Conservation (phyloP, 1,284 basidiomycete species). For the Sanguinoderma infundibulare region DNA sequence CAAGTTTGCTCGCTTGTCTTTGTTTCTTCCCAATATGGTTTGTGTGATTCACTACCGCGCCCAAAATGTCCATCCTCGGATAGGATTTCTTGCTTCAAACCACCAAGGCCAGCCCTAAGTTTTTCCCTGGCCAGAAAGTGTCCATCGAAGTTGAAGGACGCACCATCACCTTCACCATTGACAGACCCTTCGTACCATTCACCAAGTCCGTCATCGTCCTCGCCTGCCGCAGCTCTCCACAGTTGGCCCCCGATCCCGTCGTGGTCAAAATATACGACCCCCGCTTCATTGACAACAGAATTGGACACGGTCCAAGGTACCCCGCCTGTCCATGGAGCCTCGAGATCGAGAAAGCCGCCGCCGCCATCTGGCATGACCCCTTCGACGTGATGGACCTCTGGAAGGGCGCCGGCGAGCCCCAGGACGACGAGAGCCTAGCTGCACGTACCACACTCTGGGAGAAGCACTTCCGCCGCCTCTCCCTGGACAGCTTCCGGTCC, state of each 20-base stretch:
- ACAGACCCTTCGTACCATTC: conserved; percentile 24
- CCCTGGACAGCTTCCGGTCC: too few relatives aligned
- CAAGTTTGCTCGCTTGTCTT: too few relatives aligned
- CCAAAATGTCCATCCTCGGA: too few relatives aligned
- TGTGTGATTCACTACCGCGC: too few relatives aligned
- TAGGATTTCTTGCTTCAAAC: background rate
- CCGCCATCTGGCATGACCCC: background rate
- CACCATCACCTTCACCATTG: conserved; percentile 11
- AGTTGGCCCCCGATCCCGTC: conserved; percentile 1
- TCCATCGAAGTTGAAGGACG: background rate
- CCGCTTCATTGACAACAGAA: conserved; percentile 8
- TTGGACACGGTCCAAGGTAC: background rate
- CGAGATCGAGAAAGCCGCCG: background rate
- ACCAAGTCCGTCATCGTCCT: conserved; percentile 14
- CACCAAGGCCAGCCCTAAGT: conserved; percentile 1
- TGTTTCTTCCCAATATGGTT: too few relatives aligned
- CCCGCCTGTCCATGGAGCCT: conserved; percentile 6
- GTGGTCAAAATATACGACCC: conserved; percentile 17
- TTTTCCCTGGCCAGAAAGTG: conserved; percentile 8
- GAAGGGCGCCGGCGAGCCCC: conserved; percentile 1
- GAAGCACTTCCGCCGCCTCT: too few relatives aligned
- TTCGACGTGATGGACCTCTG: background rate
- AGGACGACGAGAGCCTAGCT: background rate
- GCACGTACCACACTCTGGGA: too few relatives aligned
- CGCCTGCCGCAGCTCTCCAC: background rate